A percentile compares a stretch with the other conserved stretches of the same genome.
These are phyloP conservation scores for Paraconiothyrium brasiliense DNA, from an alignment of 2,329 filamentous ascomycete genomes.

Conservation along the genomic window DNA sequence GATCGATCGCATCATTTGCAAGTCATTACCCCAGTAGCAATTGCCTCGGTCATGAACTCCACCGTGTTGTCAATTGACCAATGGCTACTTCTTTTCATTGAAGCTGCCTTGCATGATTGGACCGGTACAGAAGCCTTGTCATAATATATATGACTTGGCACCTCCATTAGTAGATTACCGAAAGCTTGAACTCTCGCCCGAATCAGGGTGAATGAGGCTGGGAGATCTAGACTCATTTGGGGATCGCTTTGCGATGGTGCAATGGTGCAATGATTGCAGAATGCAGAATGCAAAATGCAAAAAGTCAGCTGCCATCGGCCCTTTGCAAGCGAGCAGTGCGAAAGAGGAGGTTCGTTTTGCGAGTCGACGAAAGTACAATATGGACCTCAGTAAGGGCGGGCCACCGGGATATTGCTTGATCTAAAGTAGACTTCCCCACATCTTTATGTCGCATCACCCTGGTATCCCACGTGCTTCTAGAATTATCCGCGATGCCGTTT, in stretches of 20 bases:
- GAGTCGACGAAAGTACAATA: background rate
- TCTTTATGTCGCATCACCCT: background rate
- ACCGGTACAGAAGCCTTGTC: background rate
- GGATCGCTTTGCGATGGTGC: background rate
- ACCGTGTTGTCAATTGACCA: background rate
- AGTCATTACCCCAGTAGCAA: slow-evolving; percentile 4
- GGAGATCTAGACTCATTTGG: background rate
- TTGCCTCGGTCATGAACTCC: slow-evolving; percentile 8
- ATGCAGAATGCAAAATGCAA: background rate
- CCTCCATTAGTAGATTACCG: slow-evolving; percentile 12
- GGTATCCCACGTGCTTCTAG: slow-evolving; percentile 3
- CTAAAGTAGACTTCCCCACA: slow-evolving; percentile 3
- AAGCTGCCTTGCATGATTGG: slow-evolving; percentile 1
- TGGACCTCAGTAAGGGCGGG: background rate
- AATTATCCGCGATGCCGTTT: background rate
- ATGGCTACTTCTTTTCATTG: background rate
- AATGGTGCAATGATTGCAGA: background rate
- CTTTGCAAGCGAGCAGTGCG: background rate
- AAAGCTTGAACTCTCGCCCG: slow-evolving; percentile 11
- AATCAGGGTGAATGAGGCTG: background rate
- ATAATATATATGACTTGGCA: slow-evolving; percentile 14
- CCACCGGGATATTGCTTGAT: background rate
- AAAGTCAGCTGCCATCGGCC: background rate
- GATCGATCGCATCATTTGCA: slow-evolving; percentile 9
- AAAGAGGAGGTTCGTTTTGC: background rate